Evolutionary conservation across 176 grass and related monocot species (phyloP).

Genomic region (Lolium rigidum): DNA sequence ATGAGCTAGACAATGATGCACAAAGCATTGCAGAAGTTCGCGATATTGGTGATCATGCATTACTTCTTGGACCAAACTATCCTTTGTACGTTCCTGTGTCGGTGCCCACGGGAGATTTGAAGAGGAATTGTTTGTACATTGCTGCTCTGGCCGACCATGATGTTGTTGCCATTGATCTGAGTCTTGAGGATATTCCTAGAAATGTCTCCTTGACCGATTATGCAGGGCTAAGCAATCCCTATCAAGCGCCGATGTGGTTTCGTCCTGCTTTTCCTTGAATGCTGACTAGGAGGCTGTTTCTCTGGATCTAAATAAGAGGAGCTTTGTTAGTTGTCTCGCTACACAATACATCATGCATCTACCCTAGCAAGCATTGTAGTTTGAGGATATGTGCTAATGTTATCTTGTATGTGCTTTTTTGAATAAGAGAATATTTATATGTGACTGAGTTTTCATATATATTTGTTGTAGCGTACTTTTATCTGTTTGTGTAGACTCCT

Average conservation of each 20-base stretch:
- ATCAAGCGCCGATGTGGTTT: constrained; percentile 7
- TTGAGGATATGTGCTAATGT: background rate
- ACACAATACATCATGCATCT: background rate
- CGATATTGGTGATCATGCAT: background rate
- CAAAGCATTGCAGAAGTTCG: background rate
- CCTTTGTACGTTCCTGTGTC: background rate
- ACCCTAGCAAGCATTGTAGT: background rate
- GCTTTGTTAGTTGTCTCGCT: background rate
- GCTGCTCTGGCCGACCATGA: background rate
- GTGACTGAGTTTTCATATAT: background rate
- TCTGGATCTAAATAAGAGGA: background rate
- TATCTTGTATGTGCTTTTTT: background rate
- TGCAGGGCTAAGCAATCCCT: background rate
- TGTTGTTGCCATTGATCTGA: constrained; percentile 4
- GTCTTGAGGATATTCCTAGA: background rate
- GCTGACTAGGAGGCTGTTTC: background rate
- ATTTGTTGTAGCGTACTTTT: too few species aligned
- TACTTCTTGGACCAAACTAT: constrained; percentile 19
- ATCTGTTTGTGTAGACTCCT: too few species aligned
- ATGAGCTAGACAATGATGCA: background rate
- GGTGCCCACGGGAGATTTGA: background rate
- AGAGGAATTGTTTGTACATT: background rate
- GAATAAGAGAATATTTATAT: background rate
- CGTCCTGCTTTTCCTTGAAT: background rate
- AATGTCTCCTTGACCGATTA: background rate